Conservation (phyloP, 1,284 basidiomycete genomes). For the Amylostereum chailletii region DNA sequence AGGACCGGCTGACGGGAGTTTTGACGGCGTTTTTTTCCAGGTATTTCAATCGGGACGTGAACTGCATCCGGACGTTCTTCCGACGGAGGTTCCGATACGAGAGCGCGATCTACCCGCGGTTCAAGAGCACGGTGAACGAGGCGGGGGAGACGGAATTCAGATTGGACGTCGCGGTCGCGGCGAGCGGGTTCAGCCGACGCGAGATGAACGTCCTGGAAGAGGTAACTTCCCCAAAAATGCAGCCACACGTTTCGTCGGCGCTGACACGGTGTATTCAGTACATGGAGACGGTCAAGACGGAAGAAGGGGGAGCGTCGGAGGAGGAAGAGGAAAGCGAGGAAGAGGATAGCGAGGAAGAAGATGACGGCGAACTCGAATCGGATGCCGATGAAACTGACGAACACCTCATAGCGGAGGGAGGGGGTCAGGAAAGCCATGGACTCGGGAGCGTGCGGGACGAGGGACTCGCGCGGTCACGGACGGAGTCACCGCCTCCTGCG, state of each 20-base stretch:
- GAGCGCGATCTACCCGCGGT: constrained; percentile 81
- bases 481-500: not conserved
- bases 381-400: not conserved
- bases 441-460: not conserved
- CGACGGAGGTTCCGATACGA: constrained; percentile 88
- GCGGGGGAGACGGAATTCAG: constrained; percentile 41
- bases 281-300: constrained; percentile 50
- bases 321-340: constrained; percentile 21
- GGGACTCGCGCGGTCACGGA: not conserved
- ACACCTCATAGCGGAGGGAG: not conserved
- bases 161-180: constrained; percentile 84
- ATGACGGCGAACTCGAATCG: constrained; percentile 10
- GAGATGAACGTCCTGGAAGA: constrained; percentile 80
- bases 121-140: constrained; percentile 56
- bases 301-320: constrained; percentile 24
- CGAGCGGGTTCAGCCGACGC: constrained; percentile 83
- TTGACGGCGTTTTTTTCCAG: constrained; percentile 31
- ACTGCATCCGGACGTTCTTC: constrained; percentile 95
- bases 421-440: not conserved
- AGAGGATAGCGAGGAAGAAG: constrained; percentile 17
- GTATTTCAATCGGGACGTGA: constrained; percentile 98
- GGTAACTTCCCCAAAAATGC: constrained; percentile 34
- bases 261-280: constrained; percentile 34
- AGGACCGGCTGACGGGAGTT: not conserved
- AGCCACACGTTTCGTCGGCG: not conserved